Base-by-base conservation (phyloP, 352 stramenopile genomes). In the Globisporangium sylvaticum region DNA sequence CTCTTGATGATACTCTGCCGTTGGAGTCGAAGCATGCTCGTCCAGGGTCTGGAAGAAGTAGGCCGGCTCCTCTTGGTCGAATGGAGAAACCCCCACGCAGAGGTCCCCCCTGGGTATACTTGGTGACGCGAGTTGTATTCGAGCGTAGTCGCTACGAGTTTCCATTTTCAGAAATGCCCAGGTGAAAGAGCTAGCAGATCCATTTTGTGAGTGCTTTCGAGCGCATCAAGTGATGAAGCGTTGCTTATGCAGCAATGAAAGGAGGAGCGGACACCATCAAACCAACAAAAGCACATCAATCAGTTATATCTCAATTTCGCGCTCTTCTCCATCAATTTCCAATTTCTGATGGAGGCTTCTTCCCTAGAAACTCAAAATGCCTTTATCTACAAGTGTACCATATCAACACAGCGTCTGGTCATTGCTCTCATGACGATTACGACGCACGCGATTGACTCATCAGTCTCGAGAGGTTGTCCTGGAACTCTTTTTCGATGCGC, bases 401-500 rank as follows among this genome's bases (percentile, higher is more conserved):
- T n/a, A 37, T 34, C 20, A 55, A 29, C 25, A 25, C 14, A 64
- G 22, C 8, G 8, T 46, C 39, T 22, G 8, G 29, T n/a, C 34
- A 52, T 64, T 9, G 5, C 15, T 14, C 10, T 46, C 24, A 68
- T 12, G 6, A 10, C n/a, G 18, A 50, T 24, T 50, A 50, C 18
- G 18, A 69, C 8, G 31, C n/a, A 27, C 46, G 57, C 22, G 57
- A 25, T 50, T 73, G 66, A 15, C 52, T 73, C 52, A 78, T 44
- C 50, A 85, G 64, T 24, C 52, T 44, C 31, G 70, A 59, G 32
- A 88, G 56, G 20, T 80, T 57, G 24, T 78, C 68, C 18, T 87
- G 69, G 50, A 81, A 88, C 20, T 66, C 74, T 59, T 67, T 67
- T 62, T 88, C 78, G 4, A 77, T 72, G 48, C 75, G 54, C 39